A percentile compares a stretch with the other conserved stretches of the same genome.
Evolutionary conservation across 441 rosid species (phyloP).

Genomic region (Arabidopsis hybrid): DNA sequence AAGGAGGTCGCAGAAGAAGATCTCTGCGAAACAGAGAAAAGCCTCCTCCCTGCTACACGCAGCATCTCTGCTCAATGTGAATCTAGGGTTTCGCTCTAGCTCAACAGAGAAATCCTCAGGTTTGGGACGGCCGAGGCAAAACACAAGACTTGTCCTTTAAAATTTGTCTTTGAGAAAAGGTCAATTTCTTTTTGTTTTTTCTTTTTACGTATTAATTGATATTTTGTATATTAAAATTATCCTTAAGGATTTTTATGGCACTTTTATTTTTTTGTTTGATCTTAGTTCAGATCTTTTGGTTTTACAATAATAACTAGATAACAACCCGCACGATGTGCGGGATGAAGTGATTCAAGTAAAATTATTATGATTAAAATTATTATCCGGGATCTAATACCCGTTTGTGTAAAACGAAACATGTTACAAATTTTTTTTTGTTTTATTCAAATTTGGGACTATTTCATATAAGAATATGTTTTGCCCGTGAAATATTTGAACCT

Average conservation of each 20-base stretch:
- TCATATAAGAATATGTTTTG: too few species aligned
- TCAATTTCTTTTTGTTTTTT: slow-evolving; percentile 20
- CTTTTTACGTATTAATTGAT: neutral
- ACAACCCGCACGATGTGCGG: too few species aligned
- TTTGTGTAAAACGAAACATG: too few species aligned
- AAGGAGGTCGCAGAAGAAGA: slow-evolving; percentile 51
- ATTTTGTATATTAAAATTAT: neutral
- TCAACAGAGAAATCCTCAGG: neutral
- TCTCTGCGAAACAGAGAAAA: slow-evolving; percentile 58
- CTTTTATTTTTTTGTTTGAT: neutral
- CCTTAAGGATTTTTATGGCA: neutral
- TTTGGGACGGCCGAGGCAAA: slow-evolving; percentile 25
- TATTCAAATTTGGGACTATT: too few species aligned
- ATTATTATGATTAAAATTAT: too few species aligned
- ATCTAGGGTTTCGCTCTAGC: slow-evolving; percentile 43
- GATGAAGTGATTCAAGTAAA: too few species aligned
- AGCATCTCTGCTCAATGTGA: slow-evolving; percentile 53
- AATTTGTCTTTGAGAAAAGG: neutral
- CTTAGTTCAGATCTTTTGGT: too few species aligned
- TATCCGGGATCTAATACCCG: too few species aligned
- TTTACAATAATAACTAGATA: neutral
- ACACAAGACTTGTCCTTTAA: slow-evolving; percentile 20
- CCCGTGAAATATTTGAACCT: too few species aligned
- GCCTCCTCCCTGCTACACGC: slow-evolving; percentile 78
- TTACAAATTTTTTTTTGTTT: too few species aligned